Evolutionary conservation across 345 rosid genomes (phyloP), one percentile per base, ranked within the genome.

Genomic region (Viola odorata): DNA sequence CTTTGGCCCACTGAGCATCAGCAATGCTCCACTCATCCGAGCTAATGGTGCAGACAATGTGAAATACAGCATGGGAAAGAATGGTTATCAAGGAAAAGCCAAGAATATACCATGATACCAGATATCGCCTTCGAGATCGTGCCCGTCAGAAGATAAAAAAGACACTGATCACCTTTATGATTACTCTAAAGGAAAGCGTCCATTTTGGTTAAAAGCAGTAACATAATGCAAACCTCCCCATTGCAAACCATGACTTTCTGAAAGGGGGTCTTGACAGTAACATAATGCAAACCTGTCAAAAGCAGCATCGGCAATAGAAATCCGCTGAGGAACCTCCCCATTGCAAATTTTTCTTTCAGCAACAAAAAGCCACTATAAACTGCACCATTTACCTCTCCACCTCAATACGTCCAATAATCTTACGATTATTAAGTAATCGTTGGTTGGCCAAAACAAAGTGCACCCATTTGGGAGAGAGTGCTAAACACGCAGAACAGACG

Each of bases 251-350:
- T n/a, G n/a, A n/a, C n/a, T n/a, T n/a, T n/a, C n/a, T n/a, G n/a
- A n/a, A 23, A 23, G 32, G 36, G 57, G 40, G 11, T 23, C 40
- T 1, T 32, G 37, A 49, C 23, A 50, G 13, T 13, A 53, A 39
- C 51, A 58, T 37, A 16, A 44, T 56, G 41, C 65, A 57, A 67
- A 82, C 86, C 80, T 72, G 82, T 67, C 41, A 82, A 65, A 49
- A 82, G 80, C 64, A 82, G 77, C 61, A 72, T 52, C 53, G 81
- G 84, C 80, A 82, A 75, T 11, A 75, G 69, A 63, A 82, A 77
- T 55, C 81, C 80, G 58, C 17, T 63, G 47, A 82, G 63, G 69
- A 77, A 66, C 48, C 57, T 66, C 73, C 79, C 83, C 81, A 79
- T 82, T 49, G 16, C 50, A 52, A 50, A 12, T 12, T 13, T 2